These are phyloP conservation scores for Smittium mucronatum DNA, from an alignment of 371 early-diverging fungal species.

Conservation along the genomic window DNA sequence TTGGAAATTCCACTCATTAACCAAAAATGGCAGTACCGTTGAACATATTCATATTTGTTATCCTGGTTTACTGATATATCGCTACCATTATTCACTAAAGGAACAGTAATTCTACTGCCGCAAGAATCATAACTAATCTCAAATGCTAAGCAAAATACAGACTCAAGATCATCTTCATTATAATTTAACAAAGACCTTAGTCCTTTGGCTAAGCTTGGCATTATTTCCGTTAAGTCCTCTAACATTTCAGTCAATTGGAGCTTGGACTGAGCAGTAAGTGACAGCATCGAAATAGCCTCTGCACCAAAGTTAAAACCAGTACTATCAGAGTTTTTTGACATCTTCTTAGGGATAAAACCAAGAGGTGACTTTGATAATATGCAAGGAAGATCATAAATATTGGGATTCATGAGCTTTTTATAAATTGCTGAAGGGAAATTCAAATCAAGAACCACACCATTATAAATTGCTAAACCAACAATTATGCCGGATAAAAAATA, in stretches of 20 bases:
- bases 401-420: constrained; percentile 66
- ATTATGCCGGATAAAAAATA: constrained; percentile 87
- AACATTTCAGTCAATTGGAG: constrained; percentile 33
- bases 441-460: constrained; percentile 79
- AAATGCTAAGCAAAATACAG: constrained; percentile 71
- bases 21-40: constrained; percentile 64
- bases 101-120: constrained; percentile 54
- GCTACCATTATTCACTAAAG: constrained; percentile 58
- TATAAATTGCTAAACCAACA: constrained; percentile 86
- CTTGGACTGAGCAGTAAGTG: constrained; percentile 25
- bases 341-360: not conserved
- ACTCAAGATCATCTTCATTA: constrained; percentile 70
- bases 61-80: constrained; percentile 57
- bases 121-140: constrained; percentile 63
- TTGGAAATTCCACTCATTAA: constrained; percentile 55
- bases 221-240: constrained; percentile 24
- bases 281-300: constrained; percentile 19
- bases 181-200: constrained; percentile 67
- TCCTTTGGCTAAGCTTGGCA: constrained; percentile 57
- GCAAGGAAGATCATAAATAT: constrained; percentile 4
- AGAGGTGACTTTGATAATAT: constrained; percentile 3
- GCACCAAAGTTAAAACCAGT: not conserved
- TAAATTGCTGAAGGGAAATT: constrained; percentile 83
- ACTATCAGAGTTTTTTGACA: not conserved
- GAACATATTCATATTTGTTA: constrained; percentile 67